phyloP scores from a whole-genome alignment of 2,329 filamentous ascomycete species.

The Aspergillus tanneri region DNA sequence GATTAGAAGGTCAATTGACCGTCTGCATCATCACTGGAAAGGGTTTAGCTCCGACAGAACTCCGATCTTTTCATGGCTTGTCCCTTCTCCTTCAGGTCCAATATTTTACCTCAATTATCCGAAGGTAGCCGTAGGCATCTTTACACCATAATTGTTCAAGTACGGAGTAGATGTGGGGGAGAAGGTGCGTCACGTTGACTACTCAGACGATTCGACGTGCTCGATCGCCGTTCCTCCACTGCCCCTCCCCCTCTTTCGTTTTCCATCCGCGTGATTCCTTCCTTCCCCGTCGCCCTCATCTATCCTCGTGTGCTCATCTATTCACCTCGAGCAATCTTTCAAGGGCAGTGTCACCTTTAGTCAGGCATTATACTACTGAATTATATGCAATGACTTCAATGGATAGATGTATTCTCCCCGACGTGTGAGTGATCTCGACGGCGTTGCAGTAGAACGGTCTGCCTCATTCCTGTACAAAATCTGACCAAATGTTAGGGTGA shows the following conservation, averaged over 20 bases:
- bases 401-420: constrained; percentile 49
- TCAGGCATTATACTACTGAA: constrained; percentile 43
- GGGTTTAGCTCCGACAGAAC: no score
- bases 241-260: constrained; percentile 21
- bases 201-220: constrained; percentile 25
- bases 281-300: constrained; percentile 13
- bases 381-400: constrained; percentile 43
- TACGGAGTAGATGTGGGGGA: constrained; percentile 42
- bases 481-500: constrained; percentile 55
- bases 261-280: constrained; percentile 19
- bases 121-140: constrained; percentile 24
- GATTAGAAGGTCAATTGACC: no score
- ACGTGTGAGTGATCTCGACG: constrained; percentile 36
- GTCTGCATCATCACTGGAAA: no score
- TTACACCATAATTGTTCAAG: constrained; percentile 5
- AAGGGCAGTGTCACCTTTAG: constrained; percentile 20
- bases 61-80: no score
- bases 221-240: constrained; percentile 19
- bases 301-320: constrained; percentile 15
- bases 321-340: constrained; percentile 16
- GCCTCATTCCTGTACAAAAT: not conserved
- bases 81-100: no score
- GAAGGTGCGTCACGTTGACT: constrained; percentile 32
- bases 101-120: constrained; percentile 9
- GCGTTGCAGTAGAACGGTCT: not conserved